Conservation (phyloP, 2,329 filamentous ascomycete species). For the Fusarium cicatricum region DNA sequence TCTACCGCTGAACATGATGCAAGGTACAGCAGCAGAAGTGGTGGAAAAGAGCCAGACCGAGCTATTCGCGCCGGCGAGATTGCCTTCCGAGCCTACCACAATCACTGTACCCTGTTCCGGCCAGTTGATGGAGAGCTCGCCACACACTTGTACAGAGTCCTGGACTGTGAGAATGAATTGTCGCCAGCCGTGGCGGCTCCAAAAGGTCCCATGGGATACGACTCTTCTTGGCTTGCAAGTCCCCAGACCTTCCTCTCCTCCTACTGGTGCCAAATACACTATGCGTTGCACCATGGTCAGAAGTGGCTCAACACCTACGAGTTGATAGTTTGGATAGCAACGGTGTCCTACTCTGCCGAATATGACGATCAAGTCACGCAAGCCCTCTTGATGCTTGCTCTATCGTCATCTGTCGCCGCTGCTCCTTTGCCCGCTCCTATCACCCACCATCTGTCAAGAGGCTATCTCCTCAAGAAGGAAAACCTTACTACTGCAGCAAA, state of each 20-base stretch:
- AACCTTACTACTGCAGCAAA: background rate
- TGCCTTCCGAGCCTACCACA: background rate
- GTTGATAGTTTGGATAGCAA: conserved; percentile 28
- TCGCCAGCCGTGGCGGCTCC: background rate
- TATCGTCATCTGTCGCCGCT: background rate
- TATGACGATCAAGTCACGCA: conserved; percentile 20
- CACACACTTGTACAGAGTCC: background rate
- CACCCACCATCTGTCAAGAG: background rate
- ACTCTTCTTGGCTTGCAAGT: conserved; percentile 24
- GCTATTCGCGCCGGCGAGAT: conserved; percentile 1
- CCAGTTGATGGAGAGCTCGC: background rate
- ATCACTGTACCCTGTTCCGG: background rate
- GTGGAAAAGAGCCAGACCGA: background rate
- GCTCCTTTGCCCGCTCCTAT: background rate
- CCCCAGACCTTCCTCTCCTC: background rate
- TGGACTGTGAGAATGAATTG: background rate
- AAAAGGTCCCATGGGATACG: conserved; percentile 14
- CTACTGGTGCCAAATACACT: conserved; percentile 29
- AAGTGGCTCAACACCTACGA: conserved; percentile 27
- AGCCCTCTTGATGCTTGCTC: conserved; percentile 17
- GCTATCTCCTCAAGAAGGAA: background rate
- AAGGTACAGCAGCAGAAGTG: conserved; percentile 18
- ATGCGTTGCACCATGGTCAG: conserved; percentile 14
- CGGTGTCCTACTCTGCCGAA: conserved; percentile 18
- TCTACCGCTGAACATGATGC: conserved; percentile 17